These are phyloP conservation scores for Dentiscutata heterogama DNA, from an alignment of 371 early-diverging fungal genomes.

Conservation along the genomic window DNA sequence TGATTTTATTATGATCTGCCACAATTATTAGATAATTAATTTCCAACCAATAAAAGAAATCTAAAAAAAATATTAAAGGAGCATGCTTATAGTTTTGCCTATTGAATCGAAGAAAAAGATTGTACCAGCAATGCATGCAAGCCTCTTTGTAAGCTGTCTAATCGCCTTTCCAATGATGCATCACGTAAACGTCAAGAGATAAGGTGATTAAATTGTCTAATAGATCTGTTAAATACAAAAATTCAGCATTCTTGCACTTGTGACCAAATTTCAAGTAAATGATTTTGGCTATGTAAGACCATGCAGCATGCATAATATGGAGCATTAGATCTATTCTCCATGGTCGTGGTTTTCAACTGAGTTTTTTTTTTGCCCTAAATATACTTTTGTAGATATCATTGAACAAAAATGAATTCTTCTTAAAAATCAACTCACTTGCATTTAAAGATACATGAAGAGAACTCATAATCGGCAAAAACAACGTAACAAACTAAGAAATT, in stretches of 20 bases:
- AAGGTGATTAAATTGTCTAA: not conserved
- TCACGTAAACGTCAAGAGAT: slow-evolving; percentile 12
- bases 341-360: not conserved
- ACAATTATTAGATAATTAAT: slow-evolving; percentile 17
- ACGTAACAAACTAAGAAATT: not conserved
- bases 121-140: not conserved
- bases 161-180: not conserved
- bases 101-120: slow-evolving; percentile 27
- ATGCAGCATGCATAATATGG: slow-evolving; percentile 8
- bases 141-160: slow-evolving; percentile 26
- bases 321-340: slow-evolving; percentile 29
- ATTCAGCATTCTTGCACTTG: slow-evolving; percentile 14
- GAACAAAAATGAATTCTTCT: not conserved
- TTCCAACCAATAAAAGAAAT: slow-evolving; percentile 22
- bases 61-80: slow-evolving; percentile 21
- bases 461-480: not conserved
- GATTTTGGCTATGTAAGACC: not conserved
- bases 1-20: no score
- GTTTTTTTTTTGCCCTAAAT: not conserved
- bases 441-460: slow-evolving; percentile 24
- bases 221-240: slow-evolving; percentile 25
- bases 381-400: slow-evolving; percentile 18
- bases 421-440: not conserved
- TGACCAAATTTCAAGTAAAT: slow-evolving; percentile 1
- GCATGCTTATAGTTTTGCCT: not conserved